These are phyloP conservation scores for Pseudocohnilembus persalinus DNA, from an alignment of 169 alveolate species.

Conservation along the genomic window DNA sequence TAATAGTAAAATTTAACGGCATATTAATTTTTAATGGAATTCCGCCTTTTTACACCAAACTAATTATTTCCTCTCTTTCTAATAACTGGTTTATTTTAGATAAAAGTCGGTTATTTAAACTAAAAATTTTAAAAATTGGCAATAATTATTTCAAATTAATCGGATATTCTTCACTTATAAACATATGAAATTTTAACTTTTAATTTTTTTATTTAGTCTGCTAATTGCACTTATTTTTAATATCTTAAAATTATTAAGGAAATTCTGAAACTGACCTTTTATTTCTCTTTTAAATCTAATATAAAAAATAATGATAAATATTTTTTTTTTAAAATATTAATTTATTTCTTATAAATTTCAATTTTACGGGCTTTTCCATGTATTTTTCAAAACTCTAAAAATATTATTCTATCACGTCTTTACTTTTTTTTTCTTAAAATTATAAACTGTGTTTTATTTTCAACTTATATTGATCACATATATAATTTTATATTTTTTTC, in stretches of 20 bases:
- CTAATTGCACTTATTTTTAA: background rate
- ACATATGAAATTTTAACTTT: background rate
- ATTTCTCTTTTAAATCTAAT: too few species aligned
- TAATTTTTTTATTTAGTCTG: background rate
- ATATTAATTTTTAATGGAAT: constrained; percentile 16
- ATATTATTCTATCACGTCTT: too few species aligned
- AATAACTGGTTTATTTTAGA: background rate
- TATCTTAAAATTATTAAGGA: background rate
- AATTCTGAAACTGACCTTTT: too few species aligned
- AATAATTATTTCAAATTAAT: background rate
- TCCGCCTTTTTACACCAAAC: background rate
- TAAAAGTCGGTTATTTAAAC: background rate
- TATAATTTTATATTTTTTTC: too few species aligned
- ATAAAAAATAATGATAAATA: too few species aligned
- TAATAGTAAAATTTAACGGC: constrained; percentile 10
- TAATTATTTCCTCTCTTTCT: constrained; percentile 8
- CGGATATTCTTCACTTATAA: too few species aligned
- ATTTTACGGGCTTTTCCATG: background rate
- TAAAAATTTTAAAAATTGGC: background rate
- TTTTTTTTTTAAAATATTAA: too few species aligned
- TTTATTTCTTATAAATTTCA: background rate
- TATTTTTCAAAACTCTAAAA: background rate
- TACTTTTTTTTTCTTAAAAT: background rate
- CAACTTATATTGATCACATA: background rate
- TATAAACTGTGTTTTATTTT: background rate